Base-by-base conservation (phyloP, 495 filamentous ascomycete genomes). In the Penicillium bovifimosum region DNA sequence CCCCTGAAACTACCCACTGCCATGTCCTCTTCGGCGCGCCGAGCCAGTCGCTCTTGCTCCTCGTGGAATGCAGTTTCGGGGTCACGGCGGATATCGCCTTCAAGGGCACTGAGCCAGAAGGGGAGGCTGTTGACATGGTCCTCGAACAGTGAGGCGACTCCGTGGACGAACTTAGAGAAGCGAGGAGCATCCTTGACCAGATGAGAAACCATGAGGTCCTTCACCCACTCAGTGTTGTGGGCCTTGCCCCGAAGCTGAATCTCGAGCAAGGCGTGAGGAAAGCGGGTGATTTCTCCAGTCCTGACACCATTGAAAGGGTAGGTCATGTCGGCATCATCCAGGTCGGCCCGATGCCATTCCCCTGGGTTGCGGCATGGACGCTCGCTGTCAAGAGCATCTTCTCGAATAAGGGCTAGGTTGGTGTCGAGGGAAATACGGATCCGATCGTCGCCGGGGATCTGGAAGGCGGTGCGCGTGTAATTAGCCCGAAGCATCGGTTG, bases 101-200 rank as follows among this genome's bases (percentile, higher is more conserved):
- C 92, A 9, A 96, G 73, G 47, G 91, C 87, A 52, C 84, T 80
- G 3, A 96, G 81, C 93, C 93, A 98, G 77, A 97, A 96, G 5
- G 93, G 93, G 51, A 98, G 84, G 50, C 79, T 89, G 71, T 97
- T 97, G 67, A 98, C 92, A 63, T 95, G 76, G 64, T 97, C 95
- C 53, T 97, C 95, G 61, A 96, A 97, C 7, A 97, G 75, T 33
- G 84, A 81, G 10, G 91, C 91, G 2, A 95, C 84, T 52, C 95
- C 93, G 58, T 98, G 93, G 17, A 92, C 87, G 61, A 97, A 97
- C 64, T 98, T 98, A 35, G 90, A 95, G 71, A 98, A 98, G 18
- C 88, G 81, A 3, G 91, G 88, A 3, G 86, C 85, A 44, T 87
- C 83, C 67, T 93, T 90, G 42, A 98, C 87, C 13, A 98, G 80